phyloP scores from a whole-genome alignment of 441 rosid species.

The Iberis amara region DNA sequence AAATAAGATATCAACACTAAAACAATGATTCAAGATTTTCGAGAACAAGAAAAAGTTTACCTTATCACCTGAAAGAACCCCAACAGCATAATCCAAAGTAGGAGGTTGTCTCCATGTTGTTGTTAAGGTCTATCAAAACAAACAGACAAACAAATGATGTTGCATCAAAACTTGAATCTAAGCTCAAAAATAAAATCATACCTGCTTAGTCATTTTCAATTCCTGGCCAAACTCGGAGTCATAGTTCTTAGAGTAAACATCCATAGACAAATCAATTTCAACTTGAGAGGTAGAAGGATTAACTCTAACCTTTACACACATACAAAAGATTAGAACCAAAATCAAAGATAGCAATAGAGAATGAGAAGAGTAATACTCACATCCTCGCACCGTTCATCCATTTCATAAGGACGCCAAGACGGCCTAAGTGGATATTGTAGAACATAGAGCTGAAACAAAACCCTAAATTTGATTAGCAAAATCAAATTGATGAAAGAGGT shows the following conservation, averaged over 20 bases:
- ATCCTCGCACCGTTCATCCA: constrained; percentile 76
- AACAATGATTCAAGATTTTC: not conserved
- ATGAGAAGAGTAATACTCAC: constrained; percentile 29
- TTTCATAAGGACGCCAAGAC: constrained; percentile 81
- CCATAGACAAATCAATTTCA: constrained; percentile 66
- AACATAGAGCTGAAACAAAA: constrained; percentile 56
- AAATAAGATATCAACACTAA: constrained; percentile 19
- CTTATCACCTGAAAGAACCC: constrained; percentile 69
- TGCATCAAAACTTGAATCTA: constrained; percentile 18
- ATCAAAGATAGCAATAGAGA: not conserved
- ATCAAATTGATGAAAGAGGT: not conserved
- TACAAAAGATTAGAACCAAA: constrained; percentile 14
- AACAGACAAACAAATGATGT: constrained; percentile 7
- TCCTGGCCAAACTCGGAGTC: constrained; percentile 35
- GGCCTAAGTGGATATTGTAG: constrained; percentile 82
- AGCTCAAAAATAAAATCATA: constrained; percentile 25
- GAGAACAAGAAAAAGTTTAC: constrained; percentile 31
- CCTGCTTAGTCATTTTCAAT: constrained; percentile 57
- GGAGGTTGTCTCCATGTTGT: constrained; percentile 48
- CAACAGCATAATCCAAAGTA: constrained; percentile 56
- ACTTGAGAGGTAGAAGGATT: constrained; percentile 46
- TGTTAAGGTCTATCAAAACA: constrained; percentile 45
- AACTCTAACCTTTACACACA: constrained; percentile 63
- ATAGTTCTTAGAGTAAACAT: constrained; percentile 49
- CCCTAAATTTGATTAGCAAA: not conserved